phyloP scores from a whole-genome alignment of 108 stramenopile species.

The Skeletonema marinoi region DNA sequence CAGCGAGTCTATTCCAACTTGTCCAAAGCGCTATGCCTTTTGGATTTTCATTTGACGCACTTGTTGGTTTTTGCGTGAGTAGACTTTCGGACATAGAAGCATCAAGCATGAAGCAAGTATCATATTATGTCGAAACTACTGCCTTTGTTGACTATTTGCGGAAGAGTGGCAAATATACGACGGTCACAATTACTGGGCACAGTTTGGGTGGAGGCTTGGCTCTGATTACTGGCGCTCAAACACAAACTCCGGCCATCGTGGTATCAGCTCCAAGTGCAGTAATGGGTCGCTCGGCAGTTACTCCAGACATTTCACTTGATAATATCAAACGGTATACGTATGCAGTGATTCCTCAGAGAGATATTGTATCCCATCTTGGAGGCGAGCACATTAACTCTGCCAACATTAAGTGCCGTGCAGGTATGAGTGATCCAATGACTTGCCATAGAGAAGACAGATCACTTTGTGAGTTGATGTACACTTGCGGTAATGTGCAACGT shows the following conservation, averaged over 20 bases:
- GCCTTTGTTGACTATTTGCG: slow-evolving; percentile 21
- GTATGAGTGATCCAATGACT: neutral
- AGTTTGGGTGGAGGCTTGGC: slow-evolving; percentile 42
- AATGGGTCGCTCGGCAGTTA: slow-evolving; percentile 23
- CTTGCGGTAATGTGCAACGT: slow-evolving; percentile 17
- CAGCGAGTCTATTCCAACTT: slow-evolving; percentile 9
- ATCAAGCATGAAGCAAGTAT: slow-evolving; percentile 13
- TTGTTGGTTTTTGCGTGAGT: slow-evolving; percentile 1
- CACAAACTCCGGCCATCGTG: slow-evolving; percentile 20
- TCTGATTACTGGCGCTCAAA: slow-evolving; percentile 46
- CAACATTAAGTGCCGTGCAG: slow-evolving; percentile 19
- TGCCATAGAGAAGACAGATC: slow-evolving; percentile 13
- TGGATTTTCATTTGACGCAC: slow-evolving; percentile 4
- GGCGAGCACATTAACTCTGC: slow-evolving; percentile 4
- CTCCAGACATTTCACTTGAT: slow-evolving; percentile 21
- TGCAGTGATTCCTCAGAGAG: slow-evolving; percentile 33
- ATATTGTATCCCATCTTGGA: slow-evolving; percentile 29
- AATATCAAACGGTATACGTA: slow-evolving; percentile 20
- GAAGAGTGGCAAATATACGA: slow-evolving; percentile 4
- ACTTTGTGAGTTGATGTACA: slow-evolving; percentile 28
- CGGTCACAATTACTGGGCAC: slow-evolving; percentile 36
- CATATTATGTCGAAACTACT: slow-evolving; percentile 31
- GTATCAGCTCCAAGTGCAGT: slow-evolving; percentile 44
- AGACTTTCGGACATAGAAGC: slow-evolving; percentile 1
- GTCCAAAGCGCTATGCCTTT: slow-evolving; percentile 11